Percentiles rank a stretch among this genome's conserved stretches.
phyloP scores from a whole-genome alignment of 2,329 filamentous ascomycete genomes.

The Zelopaecilomyces penicillatus region DNA sequence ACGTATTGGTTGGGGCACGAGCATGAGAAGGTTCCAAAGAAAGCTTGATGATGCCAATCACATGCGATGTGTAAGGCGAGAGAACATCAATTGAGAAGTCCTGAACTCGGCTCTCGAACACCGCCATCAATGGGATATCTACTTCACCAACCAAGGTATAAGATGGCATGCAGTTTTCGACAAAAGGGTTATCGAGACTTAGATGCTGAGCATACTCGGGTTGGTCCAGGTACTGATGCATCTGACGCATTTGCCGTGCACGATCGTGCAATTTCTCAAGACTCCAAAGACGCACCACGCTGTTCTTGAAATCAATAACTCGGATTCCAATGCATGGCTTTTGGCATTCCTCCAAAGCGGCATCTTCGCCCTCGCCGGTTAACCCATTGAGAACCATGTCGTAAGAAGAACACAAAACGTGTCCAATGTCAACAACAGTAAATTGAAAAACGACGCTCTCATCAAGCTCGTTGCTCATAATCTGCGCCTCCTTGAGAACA shows the following conservation, averaged over 20 bases:
- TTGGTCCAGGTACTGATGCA: constrained; percentile 92
- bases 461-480: constrained; percentile 95
- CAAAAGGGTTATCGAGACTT: constrained; percentile 85
- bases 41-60: constrained; percentile 82
- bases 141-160: constrained; percentile 90
- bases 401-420: constrained; percentile 86
- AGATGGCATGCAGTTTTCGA: constrained; percentile 81
- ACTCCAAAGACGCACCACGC: constrained; percentile 87
- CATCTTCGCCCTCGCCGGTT: constrained; percentile 73
- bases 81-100: constrained; percentile 87
- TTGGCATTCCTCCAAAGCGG: constrained; percentile 66
- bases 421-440: constrained; percentile 79
- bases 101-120: constrained; percentile 90
- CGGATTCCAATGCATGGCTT: constrained; percentile 90
- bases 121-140: constrained; percentile 82
- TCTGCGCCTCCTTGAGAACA: constrained; percentile 86
- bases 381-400: constrained; percentile 92
- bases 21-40: constrained; percentile 91
- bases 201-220: constrained; percentile 93
- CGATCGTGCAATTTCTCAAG: constrained; percentile 83
- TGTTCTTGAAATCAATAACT: constrained; percentile 82
- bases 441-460: constrained; percentile 94
- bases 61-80: constrained; percentile 85
- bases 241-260: constrained; percentile 86
- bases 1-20: constrained; percentile 78